Base-by-base conservation (phyloP, 768 basidiomycete genomes). In the Pulveroboletus frians region DNA sequence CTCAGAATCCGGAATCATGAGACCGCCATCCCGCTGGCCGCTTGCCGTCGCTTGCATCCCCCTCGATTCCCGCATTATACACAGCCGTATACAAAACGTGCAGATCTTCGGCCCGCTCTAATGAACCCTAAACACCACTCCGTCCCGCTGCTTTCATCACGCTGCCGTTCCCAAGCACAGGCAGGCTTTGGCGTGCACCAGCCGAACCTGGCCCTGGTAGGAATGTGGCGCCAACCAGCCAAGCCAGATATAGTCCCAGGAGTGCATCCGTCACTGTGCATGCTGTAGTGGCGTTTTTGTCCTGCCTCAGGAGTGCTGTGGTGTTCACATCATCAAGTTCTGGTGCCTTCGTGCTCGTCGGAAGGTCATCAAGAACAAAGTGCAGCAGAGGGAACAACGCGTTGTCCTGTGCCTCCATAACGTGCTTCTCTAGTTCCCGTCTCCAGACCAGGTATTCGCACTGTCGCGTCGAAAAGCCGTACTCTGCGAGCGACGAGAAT, bases 351-450 rank as follows among this genome's bases (percentile, higher is more conserved):
- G 95, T 98, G 62, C 88, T 92, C 21, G 94, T 96, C 5, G 96
- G 96, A 17, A 99, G 76, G 68, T 99, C 96, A 64, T 97, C 96
- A 27, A 99, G 73, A 21, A 98, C 96, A 58, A 97, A 97, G 69
- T 99, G 95, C 15, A 99, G 78, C 9, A 99, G 73, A 3, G 96
- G 96, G 80, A 94, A 98, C 38, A 99, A 76, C 2, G 96, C 96
- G 56, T 99, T 98, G 67, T 98, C 95, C 65, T 94, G 90, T 8
- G 79, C 82, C 47, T 92, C 88, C 75, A 96, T 85, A 39, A 95
- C 95, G 65, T 98, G 95, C 58, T 87, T 88, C 67, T 99, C 96
- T 53, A 99, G 81, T 64, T 83, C 84, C 17, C 86, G 81, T 34
- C 96, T 78, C 96, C 96, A 99, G 4, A 82, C 71, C 48, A 97